These are phyloP conservation scores for Verticillium albo-atrum DNA, from an alignment of 2,329 filamentous ascomycete genomes.

Conservation along the genomic window DNA sequence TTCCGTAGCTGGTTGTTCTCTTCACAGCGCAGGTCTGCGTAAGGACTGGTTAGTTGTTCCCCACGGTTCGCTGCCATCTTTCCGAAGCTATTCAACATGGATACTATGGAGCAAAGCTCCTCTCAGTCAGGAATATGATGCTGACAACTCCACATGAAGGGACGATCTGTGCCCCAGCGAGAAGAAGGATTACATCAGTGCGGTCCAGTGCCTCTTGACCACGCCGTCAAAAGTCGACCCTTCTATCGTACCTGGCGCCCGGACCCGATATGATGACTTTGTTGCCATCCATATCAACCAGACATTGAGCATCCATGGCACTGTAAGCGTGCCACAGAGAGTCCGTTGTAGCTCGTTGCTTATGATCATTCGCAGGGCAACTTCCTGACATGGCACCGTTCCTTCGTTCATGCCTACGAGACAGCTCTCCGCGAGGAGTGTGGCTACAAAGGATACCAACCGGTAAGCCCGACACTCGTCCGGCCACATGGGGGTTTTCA, in stretches of 20 bases:
- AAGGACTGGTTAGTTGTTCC: not conserved
- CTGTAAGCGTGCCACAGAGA: slow-evolving; percentile 2
- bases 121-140: not conserved
- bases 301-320: slow-evolving; percentile 5
- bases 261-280: slow-evolving; percentile 15
- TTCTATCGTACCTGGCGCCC: slow-evolving; percentile 2
- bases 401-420: slow-evolving; percentile 10
- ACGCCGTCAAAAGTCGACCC: slow-evolving; percentile 4
- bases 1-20: not conserved
- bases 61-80: not conserved
- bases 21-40: not conserved
- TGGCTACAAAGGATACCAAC: slow-evolving; percentile 10
- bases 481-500: not conserved
- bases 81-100: no score
- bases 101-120: not conserved
- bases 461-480: slow-evolving; percentile 1
- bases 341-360: not conserved
- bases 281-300: slow-evolving; percentile 12
- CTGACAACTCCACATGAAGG: slow-evolving; percentile 3
- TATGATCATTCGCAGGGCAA: not conserved
- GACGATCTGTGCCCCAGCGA: slow-evolving; percentile 16
- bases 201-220: slow-evolving; percentile 10
- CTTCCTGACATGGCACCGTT: slow-evolving; percentile 13
- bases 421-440: slow-evolving; percentile 10
- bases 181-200: slow-evolving; percentile 11